phyloP scores from a whole-genome alignment of 1,139 yeast genomes.

The Geotrichum cucujoidarum region DNA sequence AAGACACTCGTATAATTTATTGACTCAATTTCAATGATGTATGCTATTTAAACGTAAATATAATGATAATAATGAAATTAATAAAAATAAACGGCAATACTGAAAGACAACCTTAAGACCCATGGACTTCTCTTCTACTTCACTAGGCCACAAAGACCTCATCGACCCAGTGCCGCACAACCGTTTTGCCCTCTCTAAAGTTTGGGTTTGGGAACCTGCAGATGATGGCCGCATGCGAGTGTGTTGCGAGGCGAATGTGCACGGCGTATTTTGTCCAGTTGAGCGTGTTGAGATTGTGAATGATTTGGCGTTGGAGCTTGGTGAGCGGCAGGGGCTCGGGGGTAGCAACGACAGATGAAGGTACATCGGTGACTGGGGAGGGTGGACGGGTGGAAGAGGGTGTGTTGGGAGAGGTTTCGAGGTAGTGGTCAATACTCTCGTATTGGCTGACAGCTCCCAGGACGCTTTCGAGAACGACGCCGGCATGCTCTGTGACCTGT shows the following conservation, averaged over 20 bases:
- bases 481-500: conserved; percentile 48
- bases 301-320: conserved; percentile 47
- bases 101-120: too few relatives aligned
- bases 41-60: too few relatives aligned
- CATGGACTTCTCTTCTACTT: too few relatives aligned
- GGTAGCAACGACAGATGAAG: not conserved
- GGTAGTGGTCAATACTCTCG: not conserved
- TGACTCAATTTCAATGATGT: too few relatives aligned
- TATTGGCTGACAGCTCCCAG: conserved; percentile 28
- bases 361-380: not conserved
- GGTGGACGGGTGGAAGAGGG: not conserved
- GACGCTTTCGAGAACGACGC: conserved; percentile 44
- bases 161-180: conserved; percentile 60
- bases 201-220: conserved; percentile 51
- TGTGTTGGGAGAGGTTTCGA: not conserved
- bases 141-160: conserved; percentile 21
- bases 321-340: conserved; percentile 15
- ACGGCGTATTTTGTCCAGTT: conserved; percentile 70
- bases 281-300: conserved; percentile 52
- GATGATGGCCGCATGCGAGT: conserved; percentile 78
- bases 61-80: too few relatives aligned
- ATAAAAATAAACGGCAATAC: too few relatives aligned
- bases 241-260: conserved; percentile 57
- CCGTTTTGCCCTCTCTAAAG: conserved; percentile 63
- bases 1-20: too few relatives aligned